Conservation (phyloP, 257 asterid species). For the Nicotiana otophora region DNA sequence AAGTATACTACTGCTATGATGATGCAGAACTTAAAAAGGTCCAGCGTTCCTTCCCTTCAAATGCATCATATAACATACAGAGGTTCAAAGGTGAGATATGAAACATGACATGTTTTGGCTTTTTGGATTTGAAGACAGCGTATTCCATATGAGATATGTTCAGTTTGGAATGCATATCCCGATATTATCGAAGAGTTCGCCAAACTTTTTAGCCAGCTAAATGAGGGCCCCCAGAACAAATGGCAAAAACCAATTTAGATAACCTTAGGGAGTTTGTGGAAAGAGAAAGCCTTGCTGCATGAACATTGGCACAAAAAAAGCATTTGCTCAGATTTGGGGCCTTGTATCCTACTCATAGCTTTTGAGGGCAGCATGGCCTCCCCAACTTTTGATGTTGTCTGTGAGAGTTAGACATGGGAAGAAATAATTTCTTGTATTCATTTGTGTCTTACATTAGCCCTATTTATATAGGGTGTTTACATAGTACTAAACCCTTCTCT, state of each 20-base stretch:
- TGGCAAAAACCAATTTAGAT: neutral
- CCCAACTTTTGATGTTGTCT: neutral
- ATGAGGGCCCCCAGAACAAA: neutral
- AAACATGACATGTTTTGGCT: neutral
- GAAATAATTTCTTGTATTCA: no score
- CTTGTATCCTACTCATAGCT: neutral
- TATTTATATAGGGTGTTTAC: no score
- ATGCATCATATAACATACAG: conserved; percentile 93
- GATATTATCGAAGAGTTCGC: neutral
- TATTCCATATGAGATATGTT: neutral
- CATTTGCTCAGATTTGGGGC: neutral
- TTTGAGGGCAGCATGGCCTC: neutral
- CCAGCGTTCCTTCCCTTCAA: conserved; percentile 70
- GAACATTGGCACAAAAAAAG: neutral
- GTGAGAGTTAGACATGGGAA: no score
- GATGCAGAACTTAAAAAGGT: conserved; percentile 68
- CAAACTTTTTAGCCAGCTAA: neutral
- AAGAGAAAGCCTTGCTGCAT: neutral
- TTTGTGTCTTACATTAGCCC: no score
- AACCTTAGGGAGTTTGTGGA: neutral
- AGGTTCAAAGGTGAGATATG: conserved; percentile 77
- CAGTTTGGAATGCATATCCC: neutral
- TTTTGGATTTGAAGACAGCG: neutral
- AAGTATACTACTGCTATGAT: conserved; percentile 73
- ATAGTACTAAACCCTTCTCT: no score